These are phyloP conservation scores for Colletotrichum filicis DNA, from an alignment of 2,329 filamentous ascomycete species.

Conservation along the genomic window DNA sequence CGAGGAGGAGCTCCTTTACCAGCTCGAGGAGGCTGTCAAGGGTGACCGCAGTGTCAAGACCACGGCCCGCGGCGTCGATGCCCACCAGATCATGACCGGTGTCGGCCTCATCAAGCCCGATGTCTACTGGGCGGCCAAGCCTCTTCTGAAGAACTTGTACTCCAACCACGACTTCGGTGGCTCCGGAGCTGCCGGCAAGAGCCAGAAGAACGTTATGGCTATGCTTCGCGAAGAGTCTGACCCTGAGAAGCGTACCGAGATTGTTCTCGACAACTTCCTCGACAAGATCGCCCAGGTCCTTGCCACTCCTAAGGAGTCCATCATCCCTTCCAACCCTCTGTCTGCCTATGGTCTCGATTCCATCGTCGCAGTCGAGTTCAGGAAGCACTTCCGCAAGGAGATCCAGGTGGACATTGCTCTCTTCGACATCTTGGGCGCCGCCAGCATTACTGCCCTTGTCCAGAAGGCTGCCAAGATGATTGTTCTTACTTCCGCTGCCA, in stretches of 20 bases:
- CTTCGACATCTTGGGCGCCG: constrained; percentile 38
- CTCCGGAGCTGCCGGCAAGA: background rate
- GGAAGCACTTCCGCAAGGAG: constrained; percentile 38
- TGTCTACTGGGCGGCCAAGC: constrained; percentile 39
- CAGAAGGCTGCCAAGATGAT: constrained; percentile 39
- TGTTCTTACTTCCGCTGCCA: constrained; percentile 28
- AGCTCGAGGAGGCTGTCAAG: constrained; percentile 38
- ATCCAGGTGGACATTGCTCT: constrained; percentile 37
- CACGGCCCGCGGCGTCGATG: constrained; percentile 23
- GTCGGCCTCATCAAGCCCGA: constrained; percentile 39
- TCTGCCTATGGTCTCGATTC: constrained; percentile 25
- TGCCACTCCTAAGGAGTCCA: constrained; percentile 29
- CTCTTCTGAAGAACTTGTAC: constrained; percentile 39
- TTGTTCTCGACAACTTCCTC: constrained; percentile 35
- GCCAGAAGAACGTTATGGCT: background rate
- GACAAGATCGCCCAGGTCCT: constrained; percentile 37
- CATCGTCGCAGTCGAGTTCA: constrained; percentile 38
- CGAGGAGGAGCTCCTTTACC: constrained; percentile 39
- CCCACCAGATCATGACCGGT: constrained; percentile 40
- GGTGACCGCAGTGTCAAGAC: constrained; percentile 23
- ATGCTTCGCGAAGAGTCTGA: background rate
- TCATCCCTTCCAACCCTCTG: constrained; percentile 33
- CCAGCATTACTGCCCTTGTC: constrained; percentile 38
- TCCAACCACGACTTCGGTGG: constrained; percentile 38
- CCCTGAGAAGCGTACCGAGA: constrained; percentile 5